phyloP scores from a whole-genome alignment of 2,329 filamentous ascomycete species.

The Colletotrichum tropicicola region DNA sequence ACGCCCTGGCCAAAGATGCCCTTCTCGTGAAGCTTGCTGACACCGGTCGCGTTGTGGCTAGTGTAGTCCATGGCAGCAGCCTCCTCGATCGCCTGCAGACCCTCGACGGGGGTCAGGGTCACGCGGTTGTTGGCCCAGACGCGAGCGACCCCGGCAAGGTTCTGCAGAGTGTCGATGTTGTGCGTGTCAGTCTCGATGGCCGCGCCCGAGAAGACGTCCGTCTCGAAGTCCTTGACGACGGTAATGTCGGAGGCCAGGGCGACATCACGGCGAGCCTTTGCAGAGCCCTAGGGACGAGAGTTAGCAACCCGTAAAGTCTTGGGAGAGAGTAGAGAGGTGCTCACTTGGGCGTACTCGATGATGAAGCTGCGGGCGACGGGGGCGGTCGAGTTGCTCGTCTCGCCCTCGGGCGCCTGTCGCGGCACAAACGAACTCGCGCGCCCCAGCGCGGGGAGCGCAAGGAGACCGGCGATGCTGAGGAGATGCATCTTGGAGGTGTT shows the following conservation, averaged over 20 bases:
- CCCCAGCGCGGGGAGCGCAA: slow-evolving; percentile 15
- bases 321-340: fast-evolving
- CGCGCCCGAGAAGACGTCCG: slow-evolving; percentile 44
- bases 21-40: slow-evolving; percentile 45
- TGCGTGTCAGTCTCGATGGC: slow-evolving; percentile 42
- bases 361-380: slow-evolving; percentile 30
- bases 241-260: slow-evolving; percentile 11
- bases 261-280: slow-evolving; percentile 26
- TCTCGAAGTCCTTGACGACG: slow-evolving; percentile 20
- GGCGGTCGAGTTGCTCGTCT: slow-evolving; percentile 12
- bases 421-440: neutral
- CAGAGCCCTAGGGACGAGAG: neutral
- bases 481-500: slow-evolving; percentile 10
- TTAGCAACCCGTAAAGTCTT: neutral
- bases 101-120: slow-evolving; percentile 1
- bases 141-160: slow-evolving; percentile 43
- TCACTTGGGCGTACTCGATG: slow-evolving; percentile 26
- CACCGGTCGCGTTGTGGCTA: slow-evolving; percentile 47
- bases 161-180: slow-evolving; percentile 42
- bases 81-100: neutral
- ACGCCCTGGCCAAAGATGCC: slow-evolving; percentile 47
- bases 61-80: slow-evolving; percentile 41
- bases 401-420: slow-evolving; percentile 5
- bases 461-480: neutral
- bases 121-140: slow-evolving; percentile 41